Conservation (phyloP, 2,329 filamentous ascomycete genomes). For the Aspergillus persii region DNA sequence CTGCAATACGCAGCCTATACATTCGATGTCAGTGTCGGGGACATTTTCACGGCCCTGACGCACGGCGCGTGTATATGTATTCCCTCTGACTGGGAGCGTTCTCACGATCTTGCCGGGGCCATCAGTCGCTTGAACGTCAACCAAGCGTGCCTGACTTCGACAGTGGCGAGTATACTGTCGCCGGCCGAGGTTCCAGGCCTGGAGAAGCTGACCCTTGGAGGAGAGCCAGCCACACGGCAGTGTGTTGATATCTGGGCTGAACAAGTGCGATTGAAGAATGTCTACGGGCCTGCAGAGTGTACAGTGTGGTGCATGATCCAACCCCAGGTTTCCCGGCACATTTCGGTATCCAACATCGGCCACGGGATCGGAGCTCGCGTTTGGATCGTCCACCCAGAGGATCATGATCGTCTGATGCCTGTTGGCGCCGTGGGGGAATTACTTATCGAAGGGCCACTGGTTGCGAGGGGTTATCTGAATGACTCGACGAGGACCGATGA, state of each 20-base stretch:
- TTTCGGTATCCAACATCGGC: constrained; percentile 8
- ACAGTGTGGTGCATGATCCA: not conserved
- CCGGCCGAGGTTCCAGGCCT: constrained; percentile 6
- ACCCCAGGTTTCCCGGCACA: not conserved
- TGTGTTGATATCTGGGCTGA: not conserved
- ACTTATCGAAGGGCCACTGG: constrained; percentile 40
- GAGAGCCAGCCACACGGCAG: constrained; percentile 1
- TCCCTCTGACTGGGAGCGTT: not conserved
- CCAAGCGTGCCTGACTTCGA: constrained; percentile 37
- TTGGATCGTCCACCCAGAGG: constrained; percentile 25
- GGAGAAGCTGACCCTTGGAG: constrained; percentile 6
- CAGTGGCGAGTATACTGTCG: constrained; percentile 24
- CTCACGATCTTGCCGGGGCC: not conserved
- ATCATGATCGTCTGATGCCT: constrained; percentile 8
- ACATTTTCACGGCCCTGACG: not conserved
- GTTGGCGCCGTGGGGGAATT: constrained; percentile 37
- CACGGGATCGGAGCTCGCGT: constrained; percentile 5
- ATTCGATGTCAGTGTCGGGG: not conserved
- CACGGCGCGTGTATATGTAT: constrained; percentile 1
- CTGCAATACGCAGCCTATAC: constrained; percentile 1
- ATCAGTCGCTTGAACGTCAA: constrained; percentile 28
- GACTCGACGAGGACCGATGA: constrained; percentile 20
- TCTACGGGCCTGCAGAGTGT: constrained; percentile 5
- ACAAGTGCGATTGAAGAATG: not conserved
- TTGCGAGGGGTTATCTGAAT: constrained; percentile 40